Evolutionary conservation across 805 yeast genomes (phyloP).

Genomic region (Kluyveromyces dobzhanskii): DNA sequence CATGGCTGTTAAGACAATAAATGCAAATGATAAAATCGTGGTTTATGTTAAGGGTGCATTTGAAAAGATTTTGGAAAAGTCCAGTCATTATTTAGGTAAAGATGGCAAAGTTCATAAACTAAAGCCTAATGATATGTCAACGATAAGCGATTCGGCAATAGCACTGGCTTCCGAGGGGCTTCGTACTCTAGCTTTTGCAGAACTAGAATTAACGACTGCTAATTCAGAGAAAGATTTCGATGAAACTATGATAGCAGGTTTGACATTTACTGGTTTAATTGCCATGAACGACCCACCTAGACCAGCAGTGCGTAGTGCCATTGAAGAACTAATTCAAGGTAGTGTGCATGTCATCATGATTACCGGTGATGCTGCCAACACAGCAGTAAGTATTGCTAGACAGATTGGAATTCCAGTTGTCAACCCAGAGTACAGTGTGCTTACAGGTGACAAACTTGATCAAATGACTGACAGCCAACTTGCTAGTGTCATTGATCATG

Average conservation of each 20-base stretch:
- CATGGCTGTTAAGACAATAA: constrained; percentile 70
- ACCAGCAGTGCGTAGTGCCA: constrained; percentile 68
- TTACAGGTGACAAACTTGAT: constrained; percentile 82
- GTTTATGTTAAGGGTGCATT: constrained; percentile 86
- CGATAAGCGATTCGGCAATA: constrained; percentile 51
- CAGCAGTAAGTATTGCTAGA: constrained; percentile 77
- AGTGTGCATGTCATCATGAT: constrained; percentile 98
- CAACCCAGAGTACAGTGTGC: constrained; percentile 55
- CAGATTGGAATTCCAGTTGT: constrained; percentile 83
- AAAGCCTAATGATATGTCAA: constrained; percentile 38
- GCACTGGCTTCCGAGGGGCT: constrained; percentile 74
- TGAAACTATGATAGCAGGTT: constrained; percentile 42
- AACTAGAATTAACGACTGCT: constrained; percentile 29
- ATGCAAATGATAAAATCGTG: constrained; percentile 46
- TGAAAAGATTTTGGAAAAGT: constrained; percentile 59
- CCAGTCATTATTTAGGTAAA: constrained; percentile 49
- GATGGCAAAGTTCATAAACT: constrained; percentile 55
- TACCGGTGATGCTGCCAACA: constrained; percentile 87
- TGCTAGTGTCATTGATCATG: constrained; percentile 67
- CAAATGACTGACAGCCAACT: constrained; percentile 62
- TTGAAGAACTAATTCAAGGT: constrained; percentile 71
- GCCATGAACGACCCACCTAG: constrained; percentile 99
- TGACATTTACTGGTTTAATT: constrained; percentile 75
- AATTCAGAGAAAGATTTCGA: constrained; percentile 21
- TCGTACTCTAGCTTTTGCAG: constrained; percentile 78